phyloP scores from a whole-genome alignment of 257 asterid species.

The Fraxinus cuspidata region DNA sequence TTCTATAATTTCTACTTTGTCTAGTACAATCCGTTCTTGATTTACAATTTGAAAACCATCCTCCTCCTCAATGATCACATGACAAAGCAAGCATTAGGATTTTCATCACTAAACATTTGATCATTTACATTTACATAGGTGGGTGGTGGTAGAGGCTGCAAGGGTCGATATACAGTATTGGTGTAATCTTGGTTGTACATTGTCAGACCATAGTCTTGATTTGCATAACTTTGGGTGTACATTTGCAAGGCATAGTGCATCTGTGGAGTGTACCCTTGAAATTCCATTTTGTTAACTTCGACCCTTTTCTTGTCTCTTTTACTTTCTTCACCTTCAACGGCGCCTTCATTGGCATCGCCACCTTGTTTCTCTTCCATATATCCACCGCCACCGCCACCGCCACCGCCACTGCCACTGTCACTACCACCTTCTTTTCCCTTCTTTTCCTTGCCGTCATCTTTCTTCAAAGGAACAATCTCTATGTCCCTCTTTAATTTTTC shows the following conservation, averaged over 20 bases:
- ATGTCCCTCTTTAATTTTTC: constrained; percentile 59
- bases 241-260: constrained; percentile 28
- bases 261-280: constrained; percentile 23
- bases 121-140: constrained; percentile 27
- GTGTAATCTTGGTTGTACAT: constrained; percentile 19
- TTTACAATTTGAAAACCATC: not conserved
- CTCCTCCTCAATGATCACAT: constrained; percentile 33
- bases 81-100: constrained; percentile 46
- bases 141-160: constrained; percentile 34
- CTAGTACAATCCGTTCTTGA: not conserved
- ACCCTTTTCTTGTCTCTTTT: constrained; percentile 27
- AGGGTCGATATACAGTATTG: not conserved
- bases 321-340: constrained; percentile 18
- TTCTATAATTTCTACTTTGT: no score
- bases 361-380: not conserved
- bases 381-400: not conserved
- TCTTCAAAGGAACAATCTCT: constrained; percentile 63
- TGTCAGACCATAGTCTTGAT: constrained; percentile 35
- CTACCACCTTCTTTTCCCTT: constrained; percentile 2
- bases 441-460: constrained; percentile 38
- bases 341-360: not conserved
- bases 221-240: constrained; percentile 28
- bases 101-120: constrained; percentile 53
- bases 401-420: not conserved
- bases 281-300: constrained; percentile 32